These are phyloP conservation scores for Arabis alpina DNA, from an alignment of 345 rosid genomes.

Conservation along the genomic window DNA sequence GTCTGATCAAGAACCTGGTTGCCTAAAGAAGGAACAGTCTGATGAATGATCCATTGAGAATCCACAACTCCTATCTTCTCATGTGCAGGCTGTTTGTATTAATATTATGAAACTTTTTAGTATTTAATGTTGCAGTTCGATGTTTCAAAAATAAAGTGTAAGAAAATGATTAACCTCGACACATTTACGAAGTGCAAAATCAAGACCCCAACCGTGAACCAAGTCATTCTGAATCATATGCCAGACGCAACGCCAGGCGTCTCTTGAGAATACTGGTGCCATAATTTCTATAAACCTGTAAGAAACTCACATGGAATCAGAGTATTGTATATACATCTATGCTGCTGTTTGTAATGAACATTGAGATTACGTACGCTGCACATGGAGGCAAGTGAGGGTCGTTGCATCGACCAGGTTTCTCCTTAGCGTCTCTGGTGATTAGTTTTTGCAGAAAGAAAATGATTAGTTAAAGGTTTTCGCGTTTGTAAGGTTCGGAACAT, in stretches of 20 bases:
- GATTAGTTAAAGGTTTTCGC: background rate
- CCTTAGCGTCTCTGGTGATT: constrained; percentile 61
- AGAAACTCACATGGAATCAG: constrained; percentile 8
- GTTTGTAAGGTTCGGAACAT: background rate
- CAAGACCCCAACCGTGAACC: constrained; percentile 99
- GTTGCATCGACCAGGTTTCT: constrained; percentile 85
- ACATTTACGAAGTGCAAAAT: constrained; percentile 87
- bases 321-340: background rate
- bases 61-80: constrained; percentile 98
- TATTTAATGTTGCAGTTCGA: background rate
- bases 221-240: constrained; percentile 98
- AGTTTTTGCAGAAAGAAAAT: constrained; percentile 25
- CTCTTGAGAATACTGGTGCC: constrained; percentile 98
- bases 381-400: constrained; percentile 90
- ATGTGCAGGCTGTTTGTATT: constrained; percentile 81
- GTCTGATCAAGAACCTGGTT: constrained; percentile 61
- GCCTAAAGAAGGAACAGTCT: constrained; percentile 83
- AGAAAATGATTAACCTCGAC: constrained; percentile 58
- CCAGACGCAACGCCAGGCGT: constrained; percentile 99
- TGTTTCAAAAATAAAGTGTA: background rate
- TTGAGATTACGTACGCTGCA: constrained; percentile 72
- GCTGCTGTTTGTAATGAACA: constrained; percentile 6
- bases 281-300: constrained; percentile 94
- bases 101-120: constrained; percentile 14
- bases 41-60: constrained; percentile 97